Conservation (phyloP, 768 basidiomycete genomes). For the Leccinum obscurum region DNA sequence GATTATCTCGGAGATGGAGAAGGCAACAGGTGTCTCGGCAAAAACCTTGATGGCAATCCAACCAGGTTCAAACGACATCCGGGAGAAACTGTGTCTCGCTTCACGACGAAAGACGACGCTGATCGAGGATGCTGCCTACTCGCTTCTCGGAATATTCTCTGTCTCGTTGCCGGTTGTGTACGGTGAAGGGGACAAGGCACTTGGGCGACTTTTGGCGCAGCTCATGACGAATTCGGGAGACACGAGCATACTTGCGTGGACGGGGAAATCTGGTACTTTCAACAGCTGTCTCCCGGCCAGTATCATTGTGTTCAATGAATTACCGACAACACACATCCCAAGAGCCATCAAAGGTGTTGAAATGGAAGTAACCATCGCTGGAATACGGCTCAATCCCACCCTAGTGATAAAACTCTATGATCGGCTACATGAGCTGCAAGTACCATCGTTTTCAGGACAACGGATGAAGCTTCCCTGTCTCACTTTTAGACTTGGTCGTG, state of each 20-base stretch:
- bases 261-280: background rate
- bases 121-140: no score
- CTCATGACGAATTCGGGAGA: background rate
- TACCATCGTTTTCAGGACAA: background rate
- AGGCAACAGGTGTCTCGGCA: background rate
- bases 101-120: no score
- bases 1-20: background rate
- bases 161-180: background rate
- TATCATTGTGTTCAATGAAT: background rate
- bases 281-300: background rate
- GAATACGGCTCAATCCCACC: background rate
- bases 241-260: background rate
- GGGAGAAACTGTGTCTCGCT: background rate
- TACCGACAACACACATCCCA: background rate
- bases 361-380: background rate
- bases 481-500: background rate
- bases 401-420: background rate
- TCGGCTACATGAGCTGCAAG: background rate
- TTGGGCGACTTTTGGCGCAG: background rate
- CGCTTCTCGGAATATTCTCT: background rate
- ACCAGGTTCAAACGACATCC: background rate
- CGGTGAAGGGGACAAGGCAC: background rate
- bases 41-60: background rate
- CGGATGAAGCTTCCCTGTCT: background rate
- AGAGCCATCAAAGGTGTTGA: background rate